These are phyloP conservation scores for Dalbergia oliveri DNA, from an alignment of 306 rosid genomes.

Conservation along the genomic window DNA sequence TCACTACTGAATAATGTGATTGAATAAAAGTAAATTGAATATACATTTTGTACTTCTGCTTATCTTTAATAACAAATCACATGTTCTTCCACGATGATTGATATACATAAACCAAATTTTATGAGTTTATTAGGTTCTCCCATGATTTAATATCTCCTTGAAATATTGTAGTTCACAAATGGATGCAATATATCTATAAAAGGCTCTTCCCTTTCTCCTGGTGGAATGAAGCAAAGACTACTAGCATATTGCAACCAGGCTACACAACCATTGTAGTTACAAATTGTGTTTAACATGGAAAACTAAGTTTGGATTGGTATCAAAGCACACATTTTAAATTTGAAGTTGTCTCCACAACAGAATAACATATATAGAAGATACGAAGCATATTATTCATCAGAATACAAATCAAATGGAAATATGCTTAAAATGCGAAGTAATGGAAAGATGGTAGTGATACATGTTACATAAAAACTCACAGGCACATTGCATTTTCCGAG, in stretches of 20 bases:
- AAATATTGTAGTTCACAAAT: background rate
- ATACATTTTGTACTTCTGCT: background rate
- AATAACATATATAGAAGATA: background rate
- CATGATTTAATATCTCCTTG: background rate
- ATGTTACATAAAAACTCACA: slow-evolving; percentile 48
- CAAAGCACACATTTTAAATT: background rate
- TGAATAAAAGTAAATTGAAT: slow-evolving; percentile 3
- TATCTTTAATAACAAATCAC: slow-evolving; percentile 10
- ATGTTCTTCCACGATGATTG: slow-evolving; percentile 23
- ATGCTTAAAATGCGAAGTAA: slow-evolving; percentile 24
- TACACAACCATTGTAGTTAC: background rate
- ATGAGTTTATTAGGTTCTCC: background rate
- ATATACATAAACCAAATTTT: background rate
- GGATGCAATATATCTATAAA: background rate
- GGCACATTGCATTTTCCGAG: slow-evolving; percentile 76
- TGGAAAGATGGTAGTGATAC: slow-evolving; percentile 5
- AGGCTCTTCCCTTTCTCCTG: background rate
- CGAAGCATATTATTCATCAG: slow-evolving; percentile 11
- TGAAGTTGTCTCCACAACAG: background rate
- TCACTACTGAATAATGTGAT: slow-evolving; percentile 20
- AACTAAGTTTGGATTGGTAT: background rate
- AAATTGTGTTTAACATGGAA: background rate
- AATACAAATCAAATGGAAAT: slow-evolving; percentile 13
- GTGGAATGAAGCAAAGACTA: background rate
- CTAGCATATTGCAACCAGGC: background rate